phyloP scores from a whole-genome alignment of 148 eudicot genomes.

The Cornus controversa region DNA sequence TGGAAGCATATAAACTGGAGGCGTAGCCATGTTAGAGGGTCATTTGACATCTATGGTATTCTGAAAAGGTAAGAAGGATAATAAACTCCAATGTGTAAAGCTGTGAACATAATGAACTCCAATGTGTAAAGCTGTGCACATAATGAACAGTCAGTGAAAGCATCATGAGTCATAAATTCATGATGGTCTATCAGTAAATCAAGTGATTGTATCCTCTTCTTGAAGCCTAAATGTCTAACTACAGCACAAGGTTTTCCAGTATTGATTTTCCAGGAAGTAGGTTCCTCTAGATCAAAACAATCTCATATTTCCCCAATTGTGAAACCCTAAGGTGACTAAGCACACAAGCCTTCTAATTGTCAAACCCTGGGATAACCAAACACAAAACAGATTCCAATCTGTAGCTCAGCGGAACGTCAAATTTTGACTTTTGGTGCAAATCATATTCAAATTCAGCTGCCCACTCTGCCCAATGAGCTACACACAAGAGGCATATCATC shows the following conservation, averaged over 20 bases:
- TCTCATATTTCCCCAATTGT: background rate
- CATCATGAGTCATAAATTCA: background rate
- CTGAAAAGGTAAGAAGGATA: background rate
- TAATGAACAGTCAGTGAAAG: background rate
- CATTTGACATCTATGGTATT: no score
- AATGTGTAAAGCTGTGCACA: background rate
- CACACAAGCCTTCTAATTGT: background rate
- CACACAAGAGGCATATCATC: slow-evolving; percentile 15
- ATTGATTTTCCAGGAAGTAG: background rate
- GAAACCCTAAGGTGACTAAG: background rate
- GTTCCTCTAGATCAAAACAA: background rate
- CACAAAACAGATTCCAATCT: background rate
- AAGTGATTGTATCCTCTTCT: background rate
- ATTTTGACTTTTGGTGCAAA: background rate
- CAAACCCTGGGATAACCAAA: no score
- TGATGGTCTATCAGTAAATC: background rate
- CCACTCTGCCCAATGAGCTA: slow-evolving; percentile 6
- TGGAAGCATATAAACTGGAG: no score
- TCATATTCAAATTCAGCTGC: slow-evolving; percentile 2
- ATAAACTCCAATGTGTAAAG: background rate
- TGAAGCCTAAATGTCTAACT: background rate
- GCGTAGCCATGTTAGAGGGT: no score
- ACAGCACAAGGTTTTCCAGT: background rate
- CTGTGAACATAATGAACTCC: background rate
- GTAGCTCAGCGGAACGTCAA: slow-evolving; percentile 1